These are phyloP conservation scores for Sanguinoderma infundibulare DNA, from an alignment of 1,284 basidiomycete species.

Conservation along the genomic window DNA sequence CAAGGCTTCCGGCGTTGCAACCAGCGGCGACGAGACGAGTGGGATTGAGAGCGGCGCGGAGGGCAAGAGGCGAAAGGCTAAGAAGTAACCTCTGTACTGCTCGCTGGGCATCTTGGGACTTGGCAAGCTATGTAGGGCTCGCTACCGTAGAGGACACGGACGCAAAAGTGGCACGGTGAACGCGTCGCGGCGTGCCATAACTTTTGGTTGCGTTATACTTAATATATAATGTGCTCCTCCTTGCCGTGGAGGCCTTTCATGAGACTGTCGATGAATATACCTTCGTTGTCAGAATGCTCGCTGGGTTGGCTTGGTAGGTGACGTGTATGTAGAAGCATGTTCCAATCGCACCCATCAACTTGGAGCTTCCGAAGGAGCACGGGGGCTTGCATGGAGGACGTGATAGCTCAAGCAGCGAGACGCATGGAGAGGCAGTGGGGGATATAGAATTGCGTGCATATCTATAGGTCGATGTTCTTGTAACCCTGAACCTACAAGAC, in stretches of 20 bases:
- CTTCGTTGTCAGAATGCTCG: neutral
- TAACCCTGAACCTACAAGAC: slow-evolving; percentile 40
- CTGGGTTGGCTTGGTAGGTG: no score
- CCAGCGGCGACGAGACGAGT: slow-evolving; percentile 73
- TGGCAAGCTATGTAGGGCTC: neutral
- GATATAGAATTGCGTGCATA: neutral
- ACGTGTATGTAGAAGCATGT: no score
- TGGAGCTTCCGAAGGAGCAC: no score
- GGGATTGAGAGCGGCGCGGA: slow-evolving; percentile 65
- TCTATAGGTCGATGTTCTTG: slow-evolving; percentile 43
- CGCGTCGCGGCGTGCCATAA: slow-evolving; percentile 9
- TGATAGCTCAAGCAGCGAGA: neutral
- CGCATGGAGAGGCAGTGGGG: neutral
- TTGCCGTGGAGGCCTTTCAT: neutral
- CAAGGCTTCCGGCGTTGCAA: slow-evolving; percentile 45
- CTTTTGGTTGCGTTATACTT: slow-evolving; percentile 11
- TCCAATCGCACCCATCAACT: no score
- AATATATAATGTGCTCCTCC: slow-evolving; percentile 7
- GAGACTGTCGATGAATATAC: neutral
- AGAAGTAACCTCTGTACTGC: slow-evolving; percentile 47
- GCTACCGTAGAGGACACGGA: slow-evolving; percentile 1
- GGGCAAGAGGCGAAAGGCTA: slow-evolving; percentile 60
- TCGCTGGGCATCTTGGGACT: neutral
- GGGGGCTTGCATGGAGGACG: neutral
- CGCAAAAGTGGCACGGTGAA: slow-evolving; percentile 22